These are phyloP conservation scores for Neonectria punicea DNA, from an alignment of 2,329 filamentous ascomycete species.

Conservation along the genomic window DNA sequence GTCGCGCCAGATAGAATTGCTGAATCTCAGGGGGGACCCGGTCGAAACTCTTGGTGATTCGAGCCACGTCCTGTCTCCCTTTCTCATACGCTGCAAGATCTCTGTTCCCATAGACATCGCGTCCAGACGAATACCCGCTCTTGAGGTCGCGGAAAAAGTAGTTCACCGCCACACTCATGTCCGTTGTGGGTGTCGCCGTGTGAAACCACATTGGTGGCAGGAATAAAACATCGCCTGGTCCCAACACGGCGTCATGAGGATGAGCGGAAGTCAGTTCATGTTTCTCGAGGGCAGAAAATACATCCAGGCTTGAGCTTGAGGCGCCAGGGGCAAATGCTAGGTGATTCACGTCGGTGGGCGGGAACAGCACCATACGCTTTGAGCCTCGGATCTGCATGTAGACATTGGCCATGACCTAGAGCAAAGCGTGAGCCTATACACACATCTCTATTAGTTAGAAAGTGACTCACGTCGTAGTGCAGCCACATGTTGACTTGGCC, in stretches of 20 bases:
- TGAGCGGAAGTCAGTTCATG: conserved; percentile 59
- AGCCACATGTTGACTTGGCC: conserved; percentile 89
- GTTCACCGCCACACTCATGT: conserved; percentile 83
- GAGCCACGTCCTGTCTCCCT: conserved; percentile 76
- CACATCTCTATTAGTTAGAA: background rate
- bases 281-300: conserved; percentile 65
- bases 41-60: conserved; percentile 72
- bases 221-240: conserved; percentile 81
- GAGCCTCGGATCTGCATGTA: conserved; percentile 81
- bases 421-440: conserved; percentile 1
- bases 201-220: conserved; percentile 89
- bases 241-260: conserved; percentile 73
- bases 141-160: conserved; percentile 84
- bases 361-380: conserved; percentile 81
- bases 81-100: conserved; percentile 88
- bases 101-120: conserved; percentile 89
- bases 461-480: conserved; percentile 78
- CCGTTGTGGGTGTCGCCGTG: conserved; percentile 69
- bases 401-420: conserved; percentile 84
- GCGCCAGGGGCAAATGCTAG: conserved; percentile 79
- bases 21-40: conserved; percentile 72
- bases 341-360: conserved; percentile 76
- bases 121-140: conserved; percentile 74
- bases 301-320: conserved; percentile 81
- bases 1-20: conserved; percentile 78